Base-by-base conservation (phyloP, 257 asterid genomes). In the Solanum etuberosum region DNA sequence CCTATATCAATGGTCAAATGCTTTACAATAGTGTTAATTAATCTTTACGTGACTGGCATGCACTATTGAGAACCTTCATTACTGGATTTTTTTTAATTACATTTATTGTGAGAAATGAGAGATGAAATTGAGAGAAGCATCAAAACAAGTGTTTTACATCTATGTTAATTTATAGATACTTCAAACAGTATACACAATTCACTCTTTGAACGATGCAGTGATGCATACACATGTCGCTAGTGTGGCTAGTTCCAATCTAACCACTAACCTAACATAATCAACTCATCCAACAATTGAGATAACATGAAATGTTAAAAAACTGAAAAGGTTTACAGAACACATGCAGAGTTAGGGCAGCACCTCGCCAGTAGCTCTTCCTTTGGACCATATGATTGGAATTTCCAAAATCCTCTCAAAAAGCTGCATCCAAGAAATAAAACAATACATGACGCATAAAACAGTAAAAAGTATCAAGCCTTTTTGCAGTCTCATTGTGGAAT, bases 281-380 rank as follows among this genome's bases (percentile, higher is more conserved):
- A 81, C 68, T 81, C 85, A 81, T 29, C 42, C 61, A 46, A 32
- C 68, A 81, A 48, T 18, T 81, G 12, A 31, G 43, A 29, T 48
- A 59, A 20, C 85, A 81, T 48, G 16, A 48, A 29, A 29, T 81
- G 85, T 48, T 81, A 48, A 31, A 51, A 11, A 31, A 81, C 68
- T 9, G 68, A 81, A 48, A 81, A 81, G 6, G 29, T 81, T 48
- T 48, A 29, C 42, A 31, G 31, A 51, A 81, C 68, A 81, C 85
- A 48, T 48, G 15, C 85, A 48, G 86, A 90, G 92, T 90, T 78
- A 88, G 95, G 92, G 92, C 87, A 90, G 93, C 93, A 97, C 99
- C 99, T 97, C 98, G 89, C 99, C 99, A 85, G 95, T 97, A 85
- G 99, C 99, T 97, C 99, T 94, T 90, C 99, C 99, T 88, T 93